Base-by-base conservation (phyloP, 2,329 filamentous ascomycete genomes). In the Botrytis paeoniae region DNA sequence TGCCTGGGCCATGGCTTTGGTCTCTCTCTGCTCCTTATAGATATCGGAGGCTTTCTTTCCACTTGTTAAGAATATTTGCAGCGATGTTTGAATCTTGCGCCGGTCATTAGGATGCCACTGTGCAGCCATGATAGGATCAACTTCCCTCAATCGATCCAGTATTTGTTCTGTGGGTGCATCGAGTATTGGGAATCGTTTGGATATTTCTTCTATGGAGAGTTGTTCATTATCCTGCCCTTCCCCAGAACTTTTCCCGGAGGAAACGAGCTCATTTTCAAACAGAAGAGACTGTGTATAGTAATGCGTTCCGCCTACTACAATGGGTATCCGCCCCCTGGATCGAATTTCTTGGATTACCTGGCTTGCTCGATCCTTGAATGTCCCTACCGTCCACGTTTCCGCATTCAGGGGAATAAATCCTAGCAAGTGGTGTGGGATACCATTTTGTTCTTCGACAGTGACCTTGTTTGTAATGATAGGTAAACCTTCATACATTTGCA, bases 381-480 rank as follows among this genome's bases (percentile, higher is more conserved):
- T 86, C 0, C 91, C 89, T 14, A 98, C 92, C 6, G 89, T 90
- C 95, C 95, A 98, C 0, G 95, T 90, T 76, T 92, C 89, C 75
- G 95, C 89, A 54, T 92, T 86, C 3, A 96, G 84, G 9, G 88
- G 86, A 72, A 98, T 91, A 75, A 90, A 91, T 69, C 93, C 93
- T 37, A 99, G 87, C 5, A 99, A 85, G 82, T 99, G 95, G 80
- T 99, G 96, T 6, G 92, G 92, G 18, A 99, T 86, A 16, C 92
- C 93, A 74, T 91, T 88, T 79, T 90, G 91, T 81, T 98, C 95
- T 32, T 89, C 86, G 0, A 80, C 70, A 0, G 93, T 89, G 73
- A 98, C 92, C 81, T 98, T 97, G 82, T 99, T 99, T 39, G 96
- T 99, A 78, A 98, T 95, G 76, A 98, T 91, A 8, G 96, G 94